Evolutionary conservation across 768 basidiomycete species (phyloP), one percentile per base, ranked within the genome.

Genomic region (Strobilomyces echinocephalus): DNA sequence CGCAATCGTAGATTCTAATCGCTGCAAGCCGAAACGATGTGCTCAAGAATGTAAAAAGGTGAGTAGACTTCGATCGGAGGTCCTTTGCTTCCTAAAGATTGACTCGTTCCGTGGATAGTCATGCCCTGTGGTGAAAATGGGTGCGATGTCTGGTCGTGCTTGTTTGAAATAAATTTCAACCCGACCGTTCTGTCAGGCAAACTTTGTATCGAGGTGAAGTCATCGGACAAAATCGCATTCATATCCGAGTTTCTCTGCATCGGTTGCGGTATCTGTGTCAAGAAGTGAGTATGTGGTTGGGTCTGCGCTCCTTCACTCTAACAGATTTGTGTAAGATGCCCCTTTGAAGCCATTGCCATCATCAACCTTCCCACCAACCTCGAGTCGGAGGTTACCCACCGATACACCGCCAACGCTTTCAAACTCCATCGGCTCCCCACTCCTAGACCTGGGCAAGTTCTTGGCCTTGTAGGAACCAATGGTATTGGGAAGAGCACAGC

Each of bases 401-500:
- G 97, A 66, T 99, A 98, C 70, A 87, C 93, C 24, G 97, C 97
- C 58, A 99, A 99, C 70, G 83, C 97, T 4, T 99, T 99, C 84
- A 99, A 99, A 73, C 84, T 99, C 4, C 97, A 98, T 78, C 88
- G 97, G 47, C 81, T 99, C 42, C 97, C 97, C 35, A 97, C 94
- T 31, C 97, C 97, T 34, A 79, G 97, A 53, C 95, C 97, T 0
- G 97, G 97, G 5, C 97, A 98, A 72, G 97, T 99, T 4, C 80
- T 99, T n/a, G 97, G 97, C 59, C 82, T 99, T 36, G 97, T 98
- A 18, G 97, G 97, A 31, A 97, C 95, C 1, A 99, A 99, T 73
- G 97, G 97, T 84, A 99, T 98, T 60, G 97, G 97, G 50, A 99
- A 99, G 77, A 94, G 91, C 61, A 99, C 97, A 0, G 97, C 97